phyloP scores from a whole-genome alignment of 2,329 filamentous ascomycete species.

The Colletotrichum neosansevieriae region DNA sequence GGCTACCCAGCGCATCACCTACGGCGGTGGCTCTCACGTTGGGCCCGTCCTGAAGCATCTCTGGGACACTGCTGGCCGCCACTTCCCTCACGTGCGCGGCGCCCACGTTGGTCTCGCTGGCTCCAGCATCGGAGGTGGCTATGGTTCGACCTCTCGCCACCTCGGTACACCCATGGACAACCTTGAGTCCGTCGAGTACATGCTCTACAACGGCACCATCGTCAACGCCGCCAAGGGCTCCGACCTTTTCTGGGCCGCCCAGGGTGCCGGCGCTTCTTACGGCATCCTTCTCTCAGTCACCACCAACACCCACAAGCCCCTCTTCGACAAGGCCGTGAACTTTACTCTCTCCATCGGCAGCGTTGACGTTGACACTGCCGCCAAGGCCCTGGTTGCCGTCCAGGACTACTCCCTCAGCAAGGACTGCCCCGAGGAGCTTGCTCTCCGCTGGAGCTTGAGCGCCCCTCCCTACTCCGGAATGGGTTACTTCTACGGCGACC shows the following conservation, averaged over 20 bases:
- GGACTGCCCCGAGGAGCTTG: slow-evolving; percentile 36
- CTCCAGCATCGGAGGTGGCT: slow-evolving; percentile 40
- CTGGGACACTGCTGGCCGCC: slow-evolving; percentile 39
- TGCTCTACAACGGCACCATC: slow-evolving; percentile 42
- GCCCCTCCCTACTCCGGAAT: slow-evolving; percentile 21
- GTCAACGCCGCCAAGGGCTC: slow-evolving; percentile 35
- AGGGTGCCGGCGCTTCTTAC: slow-evolving; percentile 40
- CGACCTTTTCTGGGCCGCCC: slow-evolving; percentile 41
- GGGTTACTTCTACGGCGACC: slow-evolving; percentile 41
- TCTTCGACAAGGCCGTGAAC: slow-evolving; percentile 33
- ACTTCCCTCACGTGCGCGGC: slow-evolving; percentile 41
- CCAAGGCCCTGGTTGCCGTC: slow-evolving; percentile 33
- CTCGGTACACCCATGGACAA: slow-evolving; percentile 40
- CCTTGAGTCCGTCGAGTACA: slow-evolving; percentile 38
- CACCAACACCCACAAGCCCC: slow-evolving; percentile 38
- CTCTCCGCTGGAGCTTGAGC: slow-evolving; percentile 36
- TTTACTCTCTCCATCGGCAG: slow-evolving; percentile 34
- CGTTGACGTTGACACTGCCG: slow-evolving; percentile 15
- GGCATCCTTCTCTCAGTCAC: slow-evolving; percentile 39
- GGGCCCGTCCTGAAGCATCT: slow-evolving; percentile 38
- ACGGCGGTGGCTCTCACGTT: slow-evolving; percentile 36
- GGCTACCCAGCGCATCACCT: slow-evolving; percentile 35
- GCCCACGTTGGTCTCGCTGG: slow-evolving; percentile 37
- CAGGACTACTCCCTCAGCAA: slow-evolving; percentile 38
- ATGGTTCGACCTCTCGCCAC: slow-evolving; percentile 33